Base-by-base conservation (phyloP, 176 grass and related monocot species). In the Luzula sylvatica region DNA sequence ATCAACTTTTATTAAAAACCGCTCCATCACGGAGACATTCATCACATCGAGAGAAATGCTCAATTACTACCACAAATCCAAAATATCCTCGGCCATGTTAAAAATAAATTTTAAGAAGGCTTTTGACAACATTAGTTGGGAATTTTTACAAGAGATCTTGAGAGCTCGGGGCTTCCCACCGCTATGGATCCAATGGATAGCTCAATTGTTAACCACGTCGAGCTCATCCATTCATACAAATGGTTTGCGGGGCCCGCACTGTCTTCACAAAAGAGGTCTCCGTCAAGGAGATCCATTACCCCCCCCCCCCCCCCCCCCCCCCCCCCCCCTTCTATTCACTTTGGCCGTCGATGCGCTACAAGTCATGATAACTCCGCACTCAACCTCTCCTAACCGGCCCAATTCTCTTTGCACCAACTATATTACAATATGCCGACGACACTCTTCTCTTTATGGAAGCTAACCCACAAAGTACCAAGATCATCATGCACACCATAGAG, bases 281-380 rank as follows among this genome's bases (percentile, higher is more conserved):
- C 38, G 25, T 5, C 18, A 65, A 19, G 60, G 60, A 1, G 60
- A 65, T 11, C 60, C 42, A 8, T 3, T 65, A 4, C n/a, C n/a
- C n/a, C n/a, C n/a, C n/a, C n/a, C n/a, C n/a, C n/a, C n/a, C n/a
- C n/a, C n/a, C n/a, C n/a, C n/a, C n/a, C n/a, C n/a, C n/a, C n/a
- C n/a, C n/a, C 49, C 38, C 2, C 60, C 60, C 3, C 16, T 46
- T 3, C 11, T 65, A 4, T 65, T 65, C 60, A 65, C 49, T 16
- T 1, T 65, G 11, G 60, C 60, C 23, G 27, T 25, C 3, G 21
- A 65, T n/a, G 9, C 6, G 1, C 4, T 63, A 14, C 27, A 47
- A 23, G 1, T 3, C 4, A 23, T 63, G 4, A 17, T 23, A 2
- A 2, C 3, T n/a, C 2, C 20, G 26, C 3, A 7, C 11, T 4